Evolutionary conservation across 345 rosid species (phyloP).

Genomic region (Stellera chamaejasme): DNA sequence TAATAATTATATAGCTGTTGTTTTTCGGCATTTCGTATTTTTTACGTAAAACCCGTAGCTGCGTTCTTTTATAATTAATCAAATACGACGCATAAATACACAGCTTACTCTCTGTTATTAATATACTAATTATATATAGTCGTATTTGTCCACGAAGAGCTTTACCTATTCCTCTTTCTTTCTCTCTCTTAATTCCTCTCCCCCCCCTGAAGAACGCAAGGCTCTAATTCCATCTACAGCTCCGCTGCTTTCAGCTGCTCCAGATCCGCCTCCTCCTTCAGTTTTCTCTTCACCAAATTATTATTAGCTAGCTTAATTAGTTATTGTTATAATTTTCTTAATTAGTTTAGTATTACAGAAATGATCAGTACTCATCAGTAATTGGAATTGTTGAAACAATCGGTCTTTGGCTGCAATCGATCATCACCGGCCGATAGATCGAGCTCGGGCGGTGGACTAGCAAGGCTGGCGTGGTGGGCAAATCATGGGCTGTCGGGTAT

Average conservation of each 20-base stretch:
- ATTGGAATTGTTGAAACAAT: background rate
- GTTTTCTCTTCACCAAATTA: slow-evolving; percentile 9
- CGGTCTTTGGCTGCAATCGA: background rate
- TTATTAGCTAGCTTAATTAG: background rate
- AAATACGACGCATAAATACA: too few relatives aligned
- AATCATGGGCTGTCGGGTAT: slow-evolving; percentile 49
- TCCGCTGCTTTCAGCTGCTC: slow-evolving; percentile 9
- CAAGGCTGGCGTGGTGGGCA: slow-evolving; percentile 70
- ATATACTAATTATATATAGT: background rate
- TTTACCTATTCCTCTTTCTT: slow-evolving; percentile 11
- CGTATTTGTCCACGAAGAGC: slow-evolving; percentile 3
- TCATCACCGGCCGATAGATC: background rate
- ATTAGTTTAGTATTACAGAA: background rate
- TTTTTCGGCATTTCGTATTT: background rate
- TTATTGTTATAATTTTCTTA: background rate
- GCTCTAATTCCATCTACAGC: slow-evolving; percentile 8
- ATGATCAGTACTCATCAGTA: too few relatives aligned
- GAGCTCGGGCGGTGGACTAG: background rate
- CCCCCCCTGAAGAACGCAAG: slow-evolving; percentile 15
- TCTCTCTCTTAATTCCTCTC: background rate
- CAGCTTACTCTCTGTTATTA: too few relatives aligned
- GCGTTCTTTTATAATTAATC: too few relatives aligned
- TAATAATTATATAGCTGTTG: background rate
- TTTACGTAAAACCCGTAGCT: slow-evolving; percentile 5
- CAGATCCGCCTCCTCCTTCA: slow-evolving; percentile 10